Evolutionary conservation across 2,329 filamentous ascomycete species (phyloP), one percentile per base, ranked within the genome.

Genomic region (Aspergillus quadricinctus): DNA sequence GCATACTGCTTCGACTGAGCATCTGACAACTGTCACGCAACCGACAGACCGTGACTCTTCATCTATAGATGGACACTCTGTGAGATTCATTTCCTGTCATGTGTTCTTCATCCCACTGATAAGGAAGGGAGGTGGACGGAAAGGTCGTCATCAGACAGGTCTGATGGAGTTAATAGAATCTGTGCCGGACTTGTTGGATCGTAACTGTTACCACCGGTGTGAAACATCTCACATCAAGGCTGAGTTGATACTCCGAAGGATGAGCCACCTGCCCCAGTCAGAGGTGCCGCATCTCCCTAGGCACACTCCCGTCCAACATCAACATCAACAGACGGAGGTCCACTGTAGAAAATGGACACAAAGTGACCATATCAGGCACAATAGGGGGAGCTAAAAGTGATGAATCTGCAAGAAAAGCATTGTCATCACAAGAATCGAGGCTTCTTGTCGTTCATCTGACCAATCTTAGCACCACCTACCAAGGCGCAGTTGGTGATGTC

Each of bases 401-500:
- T 53, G 27, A 57, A 60, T 59, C 55, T 64, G 64, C 64, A 64
- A 61, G 64, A 61, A 54, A 57, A 52, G 57, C 55, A 61, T 55
- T 57, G 57, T 57, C 56, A 57, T 66, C 64, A 66, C 64, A 65
- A 43, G 27, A 40, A 52, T 51, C 21, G 46, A 52, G 54, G 53
- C 25, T 54, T 50, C 53, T 55, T 48, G 52, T 57, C 54, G 50
- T 52, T 29, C 19, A 35, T 46, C 41, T 41, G 58, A 49, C 62
- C 62, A 64, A 64, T 63, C 52, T 58, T 54, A 48, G 55, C 50
- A 49, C 50, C 58, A 52, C 52, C 31, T 48, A 50, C 45, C 45
- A 60, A 62, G 60, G 64, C 64, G 65, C 64, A 65, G 66, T 68
- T 68, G 66, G 65, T 68, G 65, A 69, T 66, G 63, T 54, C 55